phyloP scores from a whole-genome alignment of 495 filamentous ascomycete species.

The Penicillium crystallinum region DNA sequence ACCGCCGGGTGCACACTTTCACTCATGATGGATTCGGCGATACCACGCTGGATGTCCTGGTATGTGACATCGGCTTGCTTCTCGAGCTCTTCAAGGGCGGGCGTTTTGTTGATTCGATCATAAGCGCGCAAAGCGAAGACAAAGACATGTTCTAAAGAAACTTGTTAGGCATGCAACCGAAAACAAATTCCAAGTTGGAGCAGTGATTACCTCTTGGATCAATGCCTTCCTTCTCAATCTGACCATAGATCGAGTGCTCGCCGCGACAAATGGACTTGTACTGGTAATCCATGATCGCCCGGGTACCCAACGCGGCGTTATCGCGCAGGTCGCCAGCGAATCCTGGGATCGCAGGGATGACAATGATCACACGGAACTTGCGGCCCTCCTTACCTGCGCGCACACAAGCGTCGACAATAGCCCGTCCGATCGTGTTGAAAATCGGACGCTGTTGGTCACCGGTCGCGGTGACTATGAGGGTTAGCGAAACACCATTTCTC shows the following conservation, averaged over 20 bases:
- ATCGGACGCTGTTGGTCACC: conserved; percentile 80
- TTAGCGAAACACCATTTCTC: conserved; percentile 12
- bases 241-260: conserved; percentile 80
- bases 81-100: conserved; percentile 62
- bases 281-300: conserved; percentile 98
- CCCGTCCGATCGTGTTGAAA: conserved; percentile 76
- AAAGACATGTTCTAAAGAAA: conserved; percentile 62
- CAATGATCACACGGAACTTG: conserved; percentile 84
- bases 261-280: conserved; percentile 93
- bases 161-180: conserved; percentile 1
- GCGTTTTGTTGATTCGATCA: conserved; percentile 81
- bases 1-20: conserved; percentile 59
- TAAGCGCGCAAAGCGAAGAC: conserved; percentile 87
- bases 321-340: conserved; percentile 88
- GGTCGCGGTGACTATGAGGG: conserved; percentile 69
- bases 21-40: conserved; percentile 81
- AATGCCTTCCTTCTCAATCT: conserved; percentile 70
- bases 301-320: conserved; percentile 74
- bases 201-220: conserved; percentile 52
- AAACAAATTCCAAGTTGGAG: not conserved
- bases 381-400: conserved; percentile 74
- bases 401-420: conserved; percentile 87
- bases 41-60: conserved; percentile 75
- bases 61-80: conserved; percentile 76
- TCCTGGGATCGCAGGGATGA: conserved; percentile 87